A percentile compares a stretch with the other conserved stretches of the same genome.
Evolutionary conservation across 2,329 filamentous ascomycete genomes (phyloP).

Genomic region (Fusarium chaquense): DNA sequence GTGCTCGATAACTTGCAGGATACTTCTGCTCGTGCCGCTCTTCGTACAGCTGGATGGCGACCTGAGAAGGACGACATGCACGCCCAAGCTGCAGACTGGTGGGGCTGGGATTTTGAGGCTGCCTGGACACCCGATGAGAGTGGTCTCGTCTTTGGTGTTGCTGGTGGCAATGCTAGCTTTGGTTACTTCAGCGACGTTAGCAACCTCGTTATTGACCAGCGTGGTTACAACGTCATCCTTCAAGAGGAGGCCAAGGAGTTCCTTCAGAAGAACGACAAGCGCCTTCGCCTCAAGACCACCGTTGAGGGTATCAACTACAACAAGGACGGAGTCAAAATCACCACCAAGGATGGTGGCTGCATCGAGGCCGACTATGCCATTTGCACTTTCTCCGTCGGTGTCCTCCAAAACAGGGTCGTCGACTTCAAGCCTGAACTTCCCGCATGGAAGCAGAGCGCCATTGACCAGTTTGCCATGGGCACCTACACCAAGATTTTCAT

Average conservation of each 20-base stretch:
- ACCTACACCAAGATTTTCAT: constrained; percentile 81
- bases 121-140: constrained; percentile 67
- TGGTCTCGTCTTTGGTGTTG: constrained; percentile 66
- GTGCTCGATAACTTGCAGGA: constrained; percentile 71
- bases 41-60: constrained; percentile 72
- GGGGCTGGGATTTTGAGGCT: constrained; percentile 68
- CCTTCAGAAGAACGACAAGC: constrained; percentile 64
- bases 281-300: constrained; percentile 69
- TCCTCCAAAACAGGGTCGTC: constrained; percentile 72
- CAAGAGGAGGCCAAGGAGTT: constrained; percentile 69
- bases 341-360: constrained; percentile 65
- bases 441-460: constrained; percentile 72
- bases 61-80: constrained; percentile 63
- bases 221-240: constrained; percentile 71
- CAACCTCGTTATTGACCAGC: constrained; percentile 70
- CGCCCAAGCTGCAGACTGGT: constrained; percentile 70
- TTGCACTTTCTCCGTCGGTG: constrained; percentile 75
- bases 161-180: constrained; percentile 71
- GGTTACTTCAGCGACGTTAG: constrained; percentile 72
- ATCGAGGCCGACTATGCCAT: constrained; percentile 72
- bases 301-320: constrained; percentile 68
- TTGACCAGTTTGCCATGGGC: constrained; percentile 74
- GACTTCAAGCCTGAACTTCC: constrained; percentile 70
- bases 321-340: constrained; percentile 64
- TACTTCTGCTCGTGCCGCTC: constrained; percentile 67